phyloP scores from a whole-genome alignment of 805 yeast species.

The Hemisphaericaspora nanyangensis region DNA sequence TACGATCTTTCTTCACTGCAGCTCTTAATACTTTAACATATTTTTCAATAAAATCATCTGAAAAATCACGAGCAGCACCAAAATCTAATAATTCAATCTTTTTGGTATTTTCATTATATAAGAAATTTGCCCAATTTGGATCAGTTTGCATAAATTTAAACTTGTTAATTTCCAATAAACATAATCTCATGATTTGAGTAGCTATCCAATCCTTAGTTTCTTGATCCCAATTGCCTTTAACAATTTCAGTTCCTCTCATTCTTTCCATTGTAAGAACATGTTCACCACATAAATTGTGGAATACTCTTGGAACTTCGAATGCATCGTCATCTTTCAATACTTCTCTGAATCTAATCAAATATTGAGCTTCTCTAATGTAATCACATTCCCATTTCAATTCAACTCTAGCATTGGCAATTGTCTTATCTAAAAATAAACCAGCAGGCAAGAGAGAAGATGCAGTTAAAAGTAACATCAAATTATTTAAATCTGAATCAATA shows the following conservation, averaged over 20 bases:
- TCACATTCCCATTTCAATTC: conserved; percentile 98
- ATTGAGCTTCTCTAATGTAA: conserved; percentile 82
- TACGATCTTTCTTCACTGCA: conserved; percentile 66
- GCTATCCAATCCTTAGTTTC: conserved; percentile 78
- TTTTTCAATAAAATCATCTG: conserved; percentile 59
- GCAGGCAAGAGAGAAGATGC: conserved; percentile 87
- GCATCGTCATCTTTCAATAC: conserved; percentile 53
- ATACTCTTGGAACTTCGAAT: conserved; percentile 79
- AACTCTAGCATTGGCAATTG: conserved; percentile 87
- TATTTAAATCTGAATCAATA: conserved; percentile 91
- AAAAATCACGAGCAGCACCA: conserved; percentile 88
- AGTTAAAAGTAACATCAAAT: conserved; percentile 72
- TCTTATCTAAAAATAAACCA: conserved; percentile 86
- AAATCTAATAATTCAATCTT: conserved; percentile 87
- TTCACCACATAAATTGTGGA: conserved; percentile 70
- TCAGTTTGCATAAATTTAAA: conserved; percentile 96
- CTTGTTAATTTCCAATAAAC: conserved; percentile 78
- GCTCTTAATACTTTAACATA: conserved; percentile 73
- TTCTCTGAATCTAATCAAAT: conserved; percentile 63
- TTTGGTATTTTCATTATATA: conserved; percentile 67
- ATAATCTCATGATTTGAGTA: conserved; percentile 78
- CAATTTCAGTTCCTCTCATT: conserved; percentile 80
- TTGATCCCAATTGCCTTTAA: conserved; percentile 72
- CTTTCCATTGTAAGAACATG: conserved; percentile 87
- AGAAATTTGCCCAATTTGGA: conserved; percentile 98